Conservation (phyloP, 306 rosid genomes). For the Clitoria ternatea region DNA sequence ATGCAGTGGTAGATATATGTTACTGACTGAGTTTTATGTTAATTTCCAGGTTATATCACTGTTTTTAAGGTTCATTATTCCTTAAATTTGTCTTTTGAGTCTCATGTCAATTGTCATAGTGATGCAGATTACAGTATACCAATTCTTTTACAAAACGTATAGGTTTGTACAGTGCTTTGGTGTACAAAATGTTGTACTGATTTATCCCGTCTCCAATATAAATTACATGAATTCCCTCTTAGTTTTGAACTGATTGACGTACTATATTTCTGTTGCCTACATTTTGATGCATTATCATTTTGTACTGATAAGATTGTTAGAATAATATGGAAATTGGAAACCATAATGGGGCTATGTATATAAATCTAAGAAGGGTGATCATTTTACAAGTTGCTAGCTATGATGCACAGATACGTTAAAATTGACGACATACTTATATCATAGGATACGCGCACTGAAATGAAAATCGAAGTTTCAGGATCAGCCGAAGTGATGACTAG, state of each 20-base stretch:
- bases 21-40: background rate
- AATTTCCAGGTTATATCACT: background rate
- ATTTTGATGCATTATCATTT: background rate
- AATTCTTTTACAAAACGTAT: conserved; percentile 8
- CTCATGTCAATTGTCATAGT: background rate
- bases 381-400: background rate
- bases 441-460: too few relatives aligned
- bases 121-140: background rate
- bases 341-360: background rate
- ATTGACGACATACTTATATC: too few relatives aligned
- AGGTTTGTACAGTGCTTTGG: background rate
- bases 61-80: background rate
- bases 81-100: background rate
- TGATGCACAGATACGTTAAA: too few relatives aligned
- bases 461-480: too few relatives aligned
- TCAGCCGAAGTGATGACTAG: too few relatives aligned
- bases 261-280: background rate
- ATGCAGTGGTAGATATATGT: conserved; percentile 12
- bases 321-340: background rate
- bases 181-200: background rate
- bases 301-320: background rate
- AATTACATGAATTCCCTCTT: background rate
- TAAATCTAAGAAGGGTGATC: background rate
- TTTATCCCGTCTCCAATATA: background rate
- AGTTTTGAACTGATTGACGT: background rate